Evolutionary conservation across 1,139 yeast genomes (phyloP).

Genomic region (Kodamaea anthophila): DNA sequence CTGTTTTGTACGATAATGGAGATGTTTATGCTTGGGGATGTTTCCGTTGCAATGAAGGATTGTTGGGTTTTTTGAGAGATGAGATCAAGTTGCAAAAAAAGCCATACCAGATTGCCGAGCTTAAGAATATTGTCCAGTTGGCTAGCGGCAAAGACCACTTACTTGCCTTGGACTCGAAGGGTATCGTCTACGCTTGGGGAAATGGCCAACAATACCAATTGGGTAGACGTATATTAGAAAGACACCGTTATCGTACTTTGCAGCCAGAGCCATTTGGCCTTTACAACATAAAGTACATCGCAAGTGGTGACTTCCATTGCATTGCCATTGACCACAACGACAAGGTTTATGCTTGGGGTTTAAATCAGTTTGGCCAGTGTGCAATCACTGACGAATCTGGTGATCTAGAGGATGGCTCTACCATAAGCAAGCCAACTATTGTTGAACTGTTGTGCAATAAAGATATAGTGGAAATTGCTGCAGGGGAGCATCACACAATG

Average conservation of each 20-base stretch:
- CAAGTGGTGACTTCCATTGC: constrained; percentile 94
- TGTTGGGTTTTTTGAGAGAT: constrained; percentile 67
- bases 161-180: constrained; percentile 74
- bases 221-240: constrained; percentile 76
- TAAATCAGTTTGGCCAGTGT: constrained; percentile 95
- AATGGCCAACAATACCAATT: constrained; percentile 90
- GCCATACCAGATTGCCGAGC: constrained; percentile 59
- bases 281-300: constrained; percentile 69
- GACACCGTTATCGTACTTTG: constrained; percentile 63
- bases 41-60: constrained; percentile 88
- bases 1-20: constrained; percentile 72
- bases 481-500: constrained; percentile 92
- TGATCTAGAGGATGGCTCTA: constrained; percentile 70
- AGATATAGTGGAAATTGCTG: constrained; percentile 59
- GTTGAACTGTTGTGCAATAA: constrained; percentile 55
- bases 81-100: constrained; percentile 56
- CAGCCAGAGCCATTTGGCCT: constrained; percentile 78
- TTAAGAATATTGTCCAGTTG: constrained; percentile 71
- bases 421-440: constrained; percentile 70
- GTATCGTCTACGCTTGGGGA: constrained; percentile 95
- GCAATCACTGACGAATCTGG: constrained; percentile 58
- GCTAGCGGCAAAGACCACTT: constrained; percentile 94
- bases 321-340: constrained; percentile 80
- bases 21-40: constrained; percentile 98
- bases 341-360: constrained; percentile 82